These are phyloP conservation scores for Lithospermum erythrorhizon DNA, from an alignment of 257 asterid genomes.

Conservation along the genomic window DNA sequence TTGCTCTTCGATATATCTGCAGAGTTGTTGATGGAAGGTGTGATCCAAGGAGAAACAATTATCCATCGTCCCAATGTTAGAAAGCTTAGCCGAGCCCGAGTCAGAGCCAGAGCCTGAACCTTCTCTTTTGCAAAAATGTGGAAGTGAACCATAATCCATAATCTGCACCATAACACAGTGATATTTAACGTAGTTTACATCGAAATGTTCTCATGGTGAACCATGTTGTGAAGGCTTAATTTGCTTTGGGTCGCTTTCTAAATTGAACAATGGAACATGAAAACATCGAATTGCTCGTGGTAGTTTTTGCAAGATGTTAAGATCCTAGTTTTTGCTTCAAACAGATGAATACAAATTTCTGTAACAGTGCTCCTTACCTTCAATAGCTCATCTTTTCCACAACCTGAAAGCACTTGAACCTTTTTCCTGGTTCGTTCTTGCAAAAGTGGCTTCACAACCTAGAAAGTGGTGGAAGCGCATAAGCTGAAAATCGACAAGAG, in stretches of 20 bases:
- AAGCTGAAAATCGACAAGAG: background rate
- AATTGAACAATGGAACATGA: no score
- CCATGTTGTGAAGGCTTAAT: no score
- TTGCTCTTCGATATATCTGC: slow-evolving; percentile 4
- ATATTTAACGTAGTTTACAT: no score
- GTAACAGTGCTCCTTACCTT: slow-evolving; percentile 13
- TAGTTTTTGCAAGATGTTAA: no score
- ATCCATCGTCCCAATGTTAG: slow-evolving; percentile 1
- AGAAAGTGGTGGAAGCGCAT: slow-evolving; percentile 10
- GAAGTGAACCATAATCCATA: slow-evolving; percentile 55
- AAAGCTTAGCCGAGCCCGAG: background rate
- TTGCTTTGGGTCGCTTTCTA: no score
- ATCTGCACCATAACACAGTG: slow-evolving; percentile 40
- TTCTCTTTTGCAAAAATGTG: slow-evolving; percentile 12
- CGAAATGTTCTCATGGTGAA: no score
- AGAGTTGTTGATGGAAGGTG: slow-evolving; percentile 9
- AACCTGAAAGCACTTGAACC: slow-evolving; percentile 31
- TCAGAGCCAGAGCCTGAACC: slow-evolving; percentile 1
- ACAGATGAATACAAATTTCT: no score
- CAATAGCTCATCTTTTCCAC: slow-evolving; percentile 29
- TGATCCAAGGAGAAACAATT: slow-evolving; percentile 12
- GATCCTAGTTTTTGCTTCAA: no score
- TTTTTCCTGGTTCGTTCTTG: slow-evolving; percentile 61
- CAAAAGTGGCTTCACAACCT: slow-evolving; percentile 89
- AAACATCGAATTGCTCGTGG: no score